Base-by-base conservation (phyloP, 2,329 filamentous ascomycete species). In the Madurella mycetomatis region DNA sequence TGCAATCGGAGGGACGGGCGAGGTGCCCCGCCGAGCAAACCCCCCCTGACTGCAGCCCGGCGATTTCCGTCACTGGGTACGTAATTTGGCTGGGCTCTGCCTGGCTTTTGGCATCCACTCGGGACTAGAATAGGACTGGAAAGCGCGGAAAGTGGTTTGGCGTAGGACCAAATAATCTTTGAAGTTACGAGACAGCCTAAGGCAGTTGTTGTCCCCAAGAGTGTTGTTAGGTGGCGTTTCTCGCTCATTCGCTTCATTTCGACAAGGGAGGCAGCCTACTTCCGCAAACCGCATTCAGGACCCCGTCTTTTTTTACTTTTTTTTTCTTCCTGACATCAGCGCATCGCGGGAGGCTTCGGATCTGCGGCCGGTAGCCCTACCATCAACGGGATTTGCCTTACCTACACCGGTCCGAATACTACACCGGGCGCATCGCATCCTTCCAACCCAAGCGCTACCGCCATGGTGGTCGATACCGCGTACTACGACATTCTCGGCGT, bases 401-500 rank as follows among this genome's bases (percentile, higher is more conserved):
- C 45, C 44, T 48, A 47, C 44, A 41, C 39, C 47, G 43, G 39
- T 39, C 31, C 51, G 18, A 16, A 34, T 32, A 16, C 5, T 9
- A 17, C 9, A 5, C 12, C 25, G n/a, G 12, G 32, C 55, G 49
- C 40, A 45, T 49, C 37, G 12, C 44, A 49, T 37, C 25, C 19
- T 31, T 7, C 11, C 40, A 19, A 13, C 37, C 15, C 31, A 43
- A 32, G 49, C 18, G 32, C 51, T 40, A 49, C 61, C 67, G 77
- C 66, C 68, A 95, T 95, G 90, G 90, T 94, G 65, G 88, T 87
- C 66, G 90, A 95, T 72, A 95, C 90, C 55, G 76, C 83, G 64
- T 95, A 95, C 74, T 95, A 95, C 73, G 91, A 96, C 73, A 84
- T 84, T 64, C 79, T 96, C 40, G 89, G 88, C 67, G 91, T 96